These are phyloP conservation scores for Solanum appendiculatum DNA, from an alignment of 257 asterid genomes.

Conservation along the genomic window DNA sequence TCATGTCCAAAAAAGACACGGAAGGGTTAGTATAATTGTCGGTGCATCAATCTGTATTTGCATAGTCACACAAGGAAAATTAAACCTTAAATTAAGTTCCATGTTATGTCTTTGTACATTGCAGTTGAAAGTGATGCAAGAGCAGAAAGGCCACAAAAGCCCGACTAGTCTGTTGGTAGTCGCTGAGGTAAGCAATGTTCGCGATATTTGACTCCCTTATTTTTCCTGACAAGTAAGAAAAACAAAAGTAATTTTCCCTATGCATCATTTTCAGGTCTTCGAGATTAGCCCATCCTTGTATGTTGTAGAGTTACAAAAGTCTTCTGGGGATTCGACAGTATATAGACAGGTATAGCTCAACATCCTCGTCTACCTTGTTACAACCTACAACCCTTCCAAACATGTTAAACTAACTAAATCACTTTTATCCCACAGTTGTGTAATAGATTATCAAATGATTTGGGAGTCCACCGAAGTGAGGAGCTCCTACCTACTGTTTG, in stretches of 20 bases:
- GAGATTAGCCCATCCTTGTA: slow-evolving; percentile 77
- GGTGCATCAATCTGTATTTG: background rate
- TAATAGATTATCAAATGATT: slow-evolving; percentile 58
- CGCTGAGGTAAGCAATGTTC: slow-evolving; percentile 56
- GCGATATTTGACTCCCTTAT: background rate
- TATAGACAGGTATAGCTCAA: slow-evolving; percentile 62
- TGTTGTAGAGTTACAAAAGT: slow-evolving; percentile 77
- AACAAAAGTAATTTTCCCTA: background rate
- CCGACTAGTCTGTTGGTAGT: slow-evolving; percentile 51
- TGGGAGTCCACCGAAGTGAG: slow-evolving; percentile 57
- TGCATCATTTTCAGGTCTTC: slow-evolving; percentile 46
- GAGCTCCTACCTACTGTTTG: slow-evolving; percentile 21
- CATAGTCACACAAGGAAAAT: background rate
- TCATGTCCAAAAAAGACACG: slow-evolving; percentile 68
- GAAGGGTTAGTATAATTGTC: slow-evolving; percentile 43
- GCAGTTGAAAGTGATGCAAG: slow-evolving; percentile 68
- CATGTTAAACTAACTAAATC: background rate
- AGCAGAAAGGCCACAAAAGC: slow-evolving; percentile 35
- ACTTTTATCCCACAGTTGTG: slow-evolving; percentile 49
- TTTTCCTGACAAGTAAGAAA: background rate
- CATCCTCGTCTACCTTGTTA: background rate
- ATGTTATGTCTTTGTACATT: background rate
- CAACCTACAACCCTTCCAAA: background rate
- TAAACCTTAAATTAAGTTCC: background rate
- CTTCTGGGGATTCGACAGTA: slow-evolving; percentile 49